Evolutionary conservation across 179 eudicot genomes (phyloP), one percentile per base, ranked within the genome.

Genomic region (Heliamphora pulchella): DNA sequence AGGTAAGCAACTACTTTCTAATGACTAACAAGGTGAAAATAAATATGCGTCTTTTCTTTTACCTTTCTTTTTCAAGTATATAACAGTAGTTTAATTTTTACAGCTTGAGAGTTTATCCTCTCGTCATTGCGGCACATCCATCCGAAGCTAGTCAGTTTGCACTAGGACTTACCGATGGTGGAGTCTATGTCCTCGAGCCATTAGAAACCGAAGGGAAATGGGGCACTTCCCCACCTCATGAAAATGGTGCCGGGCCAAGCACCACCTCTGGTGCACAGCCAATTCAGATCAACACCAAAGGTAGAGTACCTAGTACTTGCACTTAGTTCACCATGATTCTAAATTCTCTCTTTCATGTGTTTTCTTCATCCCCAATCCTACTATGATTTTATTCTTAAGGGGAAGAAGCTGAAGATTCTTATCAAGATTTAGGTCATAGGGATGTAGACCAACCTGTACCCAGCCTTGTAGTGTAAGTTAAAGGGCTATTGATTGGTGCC

Each of bases 111-210:
- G 83, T 77, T 54, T 79, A 86, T 82, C 97, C 97, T 5, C 82
- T 91, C 39, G 91, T 86, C 44, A 81, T 92, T 55, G 94, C 97
- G 48, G 87, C 97, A 69, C 94, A 92, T 81, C 97, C 97, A 71
- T 80, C 86, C 2, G 94, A 89, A 77, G 80, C 94, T 3, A 86
- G 86, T 67, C 97, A 92, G 80, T 88, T 92, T 79, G 97, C 97
- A 0, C 76, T 92, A 1, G 97, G 97, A 48, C 90, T 92, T 5
- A 86, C 86, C 5, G 94, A 92, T 79, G 97, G 97, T 65, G 87
- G 87, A 59, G 90, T 91, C 9, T 84, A 82, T 71, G 86, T 92
- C 11, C 80, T 92, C 2, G 97, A 92, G 87, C 97, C 94, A 9
- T 83, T 82, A 2, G 94, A 92, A 86, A 76, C 88, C 11, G 97